Percentiles rank a stretch among this genome's conserved stretches.
These are phyloP conservation scores for Citrullus amarus DNA, from an alignment of 306 rosid genomes.

Conservation along the genomic window DNA sequence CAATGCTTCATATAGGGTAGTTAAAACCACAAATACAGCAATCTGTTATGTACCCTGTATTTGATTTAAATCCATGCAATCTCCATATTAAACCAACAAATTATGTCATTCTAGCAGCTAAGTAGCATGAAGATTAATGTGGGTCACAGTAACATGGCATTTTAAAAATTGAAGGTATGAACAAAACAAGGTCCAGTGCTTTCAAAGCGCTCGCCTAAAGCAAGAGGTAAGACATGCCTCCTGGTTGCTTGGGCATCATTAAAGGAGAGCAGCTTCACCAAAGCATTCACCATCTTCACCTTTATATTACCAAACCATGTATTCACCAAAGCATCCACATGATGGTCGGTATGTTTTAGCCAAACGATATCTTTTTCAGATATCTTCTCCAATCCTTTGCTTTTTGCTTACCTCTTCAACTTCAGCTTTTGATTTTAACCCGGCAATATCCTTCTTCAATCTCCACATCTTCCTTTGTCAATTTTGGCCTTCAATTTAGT, in stretches of 20 bases:
- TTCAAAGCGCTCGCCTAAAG: not conserved
- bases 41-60: not conserved
- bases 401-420: not conserved
- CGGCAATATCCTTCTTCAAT: not conserved
- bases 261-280: not conserved
- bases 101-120: not conserved
- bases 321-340: not conserved
- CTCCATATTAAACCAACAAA: not conserved
- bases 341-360: not conserved
- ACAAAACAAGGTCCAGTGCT: not conserved
- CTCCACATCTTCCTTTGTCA: not conserved
- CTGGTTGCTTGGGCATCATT: not conserved
- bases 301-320: not conserved
- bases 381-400: not conserved
- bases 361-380: not conserved
- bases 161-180: not conserved
- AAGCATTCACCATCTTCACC: not conserved
- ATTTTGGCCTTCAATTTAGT: not conserved
- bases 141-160: not conserved
- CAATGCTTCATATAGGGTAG: not conserved
- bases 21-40: not conserved
- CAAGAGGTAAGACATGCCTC: not conserved
- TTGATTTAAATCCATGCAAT: not conserved
- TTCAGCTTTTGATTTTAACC: not conserved
- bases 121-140: not conserved